These are phyloP conservation scores for Aristolochia contorta DNA, from an alignment of 164 flowering plant genomes.

Conservation along the genomic window DNA sequence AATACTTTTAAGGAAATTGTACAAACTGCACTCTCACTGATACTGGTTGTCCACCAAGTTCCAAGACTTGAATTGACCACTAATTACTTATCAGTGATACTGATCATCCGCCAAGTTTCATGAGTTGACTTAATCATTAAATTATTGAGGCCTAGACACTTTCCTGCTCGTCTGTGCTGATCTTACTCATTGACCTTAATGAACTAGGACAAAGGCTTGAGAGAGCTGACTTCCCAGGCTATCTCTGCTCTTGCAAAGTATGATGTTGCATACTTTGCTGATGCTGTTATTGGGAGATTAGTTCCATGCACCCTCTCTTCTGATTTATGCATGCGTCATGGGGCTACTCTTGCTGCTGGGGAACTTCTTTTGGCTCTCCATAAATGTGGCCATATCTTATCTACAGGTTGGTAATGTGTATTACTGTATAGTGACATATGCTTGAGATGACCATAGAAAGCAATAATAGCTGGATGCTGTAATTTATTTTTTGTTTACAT, in stretches of 20 bases:
- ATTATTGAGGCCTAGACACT: no score
- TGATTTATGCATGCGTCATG: constrained; percentile 93
- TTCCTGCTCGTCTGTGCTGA: not conserved
- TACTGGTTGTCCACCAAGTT: no score
- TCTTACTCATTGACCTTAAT: constrained; percentile 10
- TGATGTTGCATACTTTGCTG: constrained; percentile 67
- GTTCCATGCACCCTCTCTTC: constrained; percentile 80
- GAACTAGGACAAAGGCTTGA: constrained; percentile 77
- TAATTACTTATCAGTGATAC: no score
- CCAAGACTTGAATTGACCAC: no score
- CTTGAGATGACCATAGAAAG: not conserved
- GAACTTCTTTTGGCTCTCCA: constrained; percentile 78
- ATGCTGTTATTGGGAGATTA: constrained; percentile 51
- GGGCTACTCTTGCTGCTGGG: constrained; percentile 87
- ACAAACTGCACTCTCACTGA: no score
- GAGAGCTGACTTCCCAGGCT: constrained; percentile 86
- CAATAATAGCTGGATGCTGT: no score
- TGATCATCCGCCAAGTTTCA: no score
- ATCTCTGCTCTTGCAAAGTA: constrained; percentile 80
- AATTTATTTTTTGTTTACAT: no score
- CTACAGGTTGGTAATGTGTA: constrained; percentile 43
- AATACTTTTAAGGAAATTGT: no score
- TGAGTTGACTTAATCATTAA: no score
- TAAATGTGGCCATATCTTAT: constrained; percentile 35
- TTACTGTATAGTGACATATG: not conserved